A percentile compares a stretch with the other conserved stretches of the same genome.
Conservation (phyloP, 306 rosid genomes). For the Hippophae gyantsensis region DNA sequence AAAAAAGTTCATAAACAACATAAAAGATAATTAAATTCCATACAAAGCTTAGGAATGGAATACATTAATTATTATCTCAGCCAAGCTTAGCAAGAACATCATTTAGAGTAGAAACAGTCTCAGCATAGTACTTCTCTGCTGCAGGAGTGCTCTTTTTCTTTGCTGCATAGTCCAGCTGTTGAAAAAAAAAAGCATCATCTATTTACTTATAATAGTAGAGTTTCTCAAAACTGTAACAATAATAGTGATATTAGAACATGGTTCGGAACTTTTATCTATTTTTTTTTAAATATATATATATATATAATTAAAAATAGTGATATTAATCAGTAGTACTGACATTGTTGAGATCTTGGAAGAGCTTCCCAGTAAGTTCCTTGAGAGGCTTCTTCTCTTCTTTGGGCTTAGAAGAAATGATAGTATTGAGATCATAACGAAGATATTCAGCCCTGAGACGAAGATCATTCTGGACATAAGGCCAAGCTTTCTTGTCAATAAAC, state of each 20-base stretch:
- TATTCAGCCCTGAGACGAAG: conserved; percentile 62
- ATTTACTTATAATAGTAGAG: neutral
- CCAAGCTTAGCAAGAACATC: conserved; percentile 82
- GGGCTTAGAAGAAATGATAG: conserved; percentile 63
- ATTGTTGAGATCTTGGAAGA: conserved; percentile 59
- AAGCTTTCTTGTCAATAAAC: conserved; percentile 78
- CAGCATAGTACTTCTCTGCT: conserved; percentile 91
- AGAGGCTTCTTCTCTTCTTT: conserved; percentile 66
- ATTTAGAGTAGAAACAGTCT: conserved; percentile 61
- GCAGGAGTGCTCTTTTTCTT: conserved; percentile 72
- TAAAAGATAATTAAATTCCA: no score
- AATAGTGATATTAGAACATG: neutral
- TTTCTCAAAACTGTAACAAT: neutral
- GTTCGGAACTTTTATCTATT: no score
- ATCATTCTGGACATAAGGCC: conserved; percentile 90
- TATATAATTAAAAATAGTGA: neutral
- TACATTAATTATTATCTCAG: conserved; percentile 9
- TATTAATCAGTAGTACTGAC: conserved; percentile 31
- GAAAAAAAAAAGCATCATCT: neutral
- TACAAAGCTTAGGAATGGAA: no score
- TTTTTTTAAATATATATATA: no score
- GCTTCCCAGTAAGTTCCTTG: conserved; percentile 77
- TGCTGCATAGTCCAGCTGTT: conserved; percentile 91
- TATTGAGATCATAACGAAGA: conserved; percentile 82
- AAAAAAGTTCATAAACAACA: no score